These are phyloP conservation scores for Stachybotrys elegans DNA, from an alignment of 2,329 filamentous ascomycete species.

Conservation along the genomic window DNA sequence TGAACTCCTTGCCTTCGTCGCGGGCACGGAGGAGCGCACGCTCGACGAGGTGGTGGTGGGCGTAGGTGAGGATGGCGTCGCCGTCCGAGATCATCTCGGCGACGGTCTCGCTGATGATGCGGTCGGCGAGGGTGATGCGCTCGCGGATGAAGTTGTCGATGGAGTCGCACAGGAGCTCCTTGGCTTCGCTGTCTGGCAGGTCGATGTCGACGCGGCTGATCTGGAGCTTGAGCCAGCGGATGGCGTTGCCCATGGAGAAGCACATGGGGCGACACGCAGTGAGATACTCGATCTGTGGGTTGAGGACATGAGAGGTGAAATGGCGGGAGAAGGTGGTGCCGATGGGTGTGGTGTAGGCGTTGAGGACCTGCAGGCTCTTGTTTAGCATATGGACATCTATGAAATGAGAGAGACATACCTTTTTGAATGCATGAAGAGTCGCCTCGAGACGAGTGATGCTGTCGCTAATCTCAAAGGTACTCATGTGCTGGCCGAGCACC, in stretches of 20 bases:
- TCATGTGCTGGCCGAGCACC: slow-evolving; percentile 84
- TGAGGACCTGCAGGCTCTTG: slow-evolving; percentile 73
- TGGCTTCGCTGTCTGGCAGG: slow-evolving; percentile 74
- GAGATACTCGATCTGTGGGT: slow-evolving; percentile 92
- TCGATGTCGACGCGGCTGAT: slow-evolving; percentile 89
- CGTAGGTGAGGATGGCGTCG: slow-evolving; percentile 82
- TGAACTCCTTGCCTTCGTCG: slow-evolving; percentile 66
- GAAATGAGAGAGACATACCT: slow-evolving; percentile 47
- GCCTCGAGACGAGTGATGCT: slow-evolving; percentile 84
- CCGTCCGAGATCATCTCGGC: slow-evolving; percentile 70
- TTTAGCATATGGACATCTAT: too few species aligned
- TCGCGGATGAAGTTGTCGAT: slow-evolving; percentile 91
- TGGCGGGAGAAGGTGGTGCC: slow-evolving; percentile 84
- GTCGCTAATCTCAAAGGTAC: slow-evolving; percentile 80
- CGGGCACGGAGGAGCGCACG: slow-evolving; percentile 72
- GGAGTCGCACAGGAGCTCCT: slow-evolving; percentile 68
- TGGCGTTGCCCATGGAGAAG: slow-evolving; percentile 95
- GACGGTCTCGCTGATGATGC: slow-evolving; percentile 76
- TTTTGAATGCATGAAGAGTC: slow-evolving; percentile 84
- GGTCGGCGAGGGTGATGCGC: slow-evolving; percentile 80
- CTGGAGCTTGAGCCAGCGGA: slow-evolving; percentile 87
- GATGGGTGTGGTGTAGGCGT: slow-evolving; percentile 84
- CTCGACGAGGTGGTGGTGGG: slow-evolving; percentile 80
- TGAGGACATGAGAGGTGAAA: slow-evolving; percentile 84
- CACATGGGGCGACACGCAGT: slow-evolving; percentile 92